Base-by-base conservation (phyloP, 495 filamentous ascomycete genomes). In the Lepraria neglecta region DNA sequence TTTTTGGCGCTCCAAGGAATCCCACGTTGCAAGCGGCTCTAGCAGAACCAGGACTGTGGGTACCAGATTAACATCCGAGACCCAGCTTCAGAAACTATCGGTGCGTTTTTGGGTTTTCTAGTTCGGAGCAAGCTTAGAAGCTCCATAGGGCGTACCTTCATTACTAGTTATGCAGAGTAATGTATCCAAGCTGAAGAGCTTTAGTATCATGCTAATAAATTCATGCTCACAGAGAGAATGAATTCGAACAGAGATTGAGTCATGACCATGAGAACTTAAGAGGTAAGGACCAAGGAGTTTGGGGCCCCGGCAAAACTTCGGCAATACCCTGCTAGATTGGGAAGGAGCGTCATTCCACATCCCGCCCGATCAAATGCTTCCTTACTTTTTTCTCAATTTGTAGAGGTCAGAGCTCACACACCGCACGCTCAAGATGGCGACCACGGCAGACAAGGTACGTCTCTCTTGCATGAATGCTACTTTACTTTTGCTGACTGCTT, bases 381-480 rank as follows among this genome's bases (percentile, higher is more conserved):
- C 17, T 56, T 56, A 19, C 28, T 24, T 44, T 52, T 28, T 31
- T 19, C 21, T 52, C 5, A 3, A 24, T 40, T 52, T 48, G 21
- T 43, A 40, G 57, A 30, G 31, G 27, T 43, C 51, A 30, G 4
- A 42, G 0, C 15, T 5, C 21, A 27, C 40, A 48, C 48, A 45
- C 12, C 28, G 19, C 4, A 28, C 17, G n/a, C 14, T 54, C 55
- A 90, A 75, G 64, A 97, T 97, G 91, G 80, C 91, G 80, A 97
- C 92, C 62, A 97, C 91, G 46, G 90, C 95, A 70, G 92, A 97
- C 61, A 97, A 97, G 88, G 90, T 91, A 71, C 65, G 79, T 72
- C 56, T 54, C 55, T 58, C 53, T 54, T 24, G 38, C 48, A 58
- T 40, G 33, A 60, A 43, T 61, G 42, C 66, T 65, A 60, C 71